Percentiles rank a stretch among this genome's conserved stretches.
Evolutionary conservation across 257 asterid genomes (phyloP).

Genomic region (Leptodermis oblonga): DNA sequence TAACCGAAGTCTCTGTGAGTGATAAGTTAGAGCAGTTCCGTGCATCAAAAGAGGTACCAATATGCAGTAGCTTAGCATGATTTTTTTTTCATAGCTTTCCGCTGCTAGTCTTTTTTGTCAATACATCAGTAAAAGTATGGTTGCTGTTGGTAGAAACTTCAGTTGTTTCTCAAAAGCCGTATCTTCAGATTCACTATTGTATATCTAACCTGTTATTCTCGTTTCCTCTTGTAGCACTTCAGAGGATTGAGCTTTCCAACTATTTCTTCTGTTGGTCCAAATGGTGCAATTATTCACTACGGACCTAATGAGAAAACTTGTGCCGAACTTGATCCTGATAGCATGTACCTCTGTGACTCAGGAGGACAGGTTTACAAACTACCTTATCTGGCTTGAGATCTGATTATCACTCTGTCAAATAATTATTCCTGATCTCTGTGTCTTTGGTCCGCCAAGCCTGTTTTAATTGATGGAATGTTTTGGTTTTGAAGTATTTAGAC

Average conservation of each 20-base stretch:
- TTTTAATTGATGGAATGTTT: constrained; percentile 16
- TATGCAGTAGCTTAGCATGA: background rate
- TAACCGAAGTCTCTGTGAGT: constrained; percentile 89
- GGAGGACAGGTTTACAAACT: constrained; percentile 82
- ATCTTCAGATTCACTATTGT: constrained; percentile 2
- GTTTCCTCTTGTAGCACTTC: constrained; percentile 51
- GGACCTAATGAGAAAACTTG: constrained; percentile 69
- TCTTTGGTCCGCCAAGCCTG: constrained; percentile 21
- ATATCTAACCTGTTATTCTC: constrained; percentile 1
- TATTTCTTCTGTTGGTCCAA: constrained; percentile 93
- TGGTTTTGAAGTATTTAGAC: constrained; percentile 66
- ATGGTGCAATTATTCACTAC: constrained; percentile 92
- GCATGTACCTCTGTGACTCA: constrained; percentile 84
- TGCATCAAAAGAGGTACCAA: constrained; percentile 84
- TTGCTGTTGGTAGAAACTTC: background rate
- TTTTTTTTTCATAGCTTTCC: background rate
- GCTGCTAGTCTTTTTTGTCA: background rate
- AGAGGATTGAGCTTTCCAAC: constrained; percentile 94
- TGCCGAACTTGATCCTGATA: constrained; percentile 81
- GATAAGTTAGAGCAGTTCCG: constrained; percentile 95
- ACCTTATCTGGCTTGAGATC: constrained; percentile 3
- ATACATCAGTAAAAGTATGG: background rate
- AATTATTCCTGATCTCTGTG: background rate
- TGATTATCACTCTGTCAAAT: background rate
- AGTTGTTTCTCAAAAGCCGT: background rate